phyloP scores from a whole-genome alignment of 495 filamentous ascomycete genomes.

The Hypoxylon lienhwacheense region DNA sequence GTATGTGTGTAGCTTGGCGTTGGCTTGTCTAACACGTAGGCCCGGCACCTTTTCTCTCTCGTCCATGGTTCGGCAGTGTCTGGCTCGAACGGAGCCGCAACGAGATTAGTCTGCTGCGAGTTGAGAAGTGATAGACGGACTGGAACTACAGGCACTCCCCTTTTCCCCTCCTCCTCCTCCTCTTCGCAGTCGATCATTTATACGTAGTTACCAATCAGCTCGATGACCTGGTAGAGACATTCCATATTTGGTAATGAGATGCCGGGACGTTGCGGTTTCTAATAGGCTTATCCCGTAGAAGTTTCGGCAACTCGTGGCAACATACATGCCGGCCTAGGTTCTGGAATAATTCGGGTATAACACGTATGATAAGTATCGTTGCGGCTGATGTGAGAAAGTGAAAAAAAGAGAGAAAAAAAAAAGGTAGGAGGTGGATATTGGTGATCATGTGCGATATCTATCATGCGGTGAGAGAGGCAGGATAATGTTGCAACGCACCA shows the following conservation, averaged over 20 bases:
- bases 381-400: conserved; percentile 35
- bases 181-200: conserved; percentile 13
- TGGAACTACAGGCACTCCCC: conserved; percentile 18
- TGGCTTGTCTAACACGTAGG: conserved; percentile 35
- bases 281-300: conserved; percentile 23
- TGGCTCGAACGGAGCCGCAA: conserved; percentile 36
- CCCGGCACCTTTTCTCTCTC: conserved; percentile 21
- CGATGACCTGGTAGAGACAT: conserved; percentile 6
- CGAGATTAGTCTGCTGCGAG: conserved; percentile 30
- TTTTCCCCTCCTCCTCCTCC: background rate
- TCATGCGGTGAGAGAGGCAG: conserved; percentile 32
- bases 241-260: conserved; percentile 22
- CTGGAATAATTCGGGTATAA: conserved; percentile 19
- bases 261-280: conserved; percentile 14
- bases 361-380: conserved; percentile 9
- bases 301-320: conserved; percentile 11
- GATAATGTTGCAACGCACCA: conserved; percentile 26
- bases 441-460: conserved; percentile 30
- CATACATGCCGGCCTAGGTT: conserved; percentile 8
- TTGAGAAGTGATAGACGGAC: conserved; percentile 16
- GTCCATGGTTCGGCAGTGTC: conserved; percentile 26
- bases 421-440: conserved; percentile 30
- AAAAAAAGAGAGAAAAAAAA: no score
- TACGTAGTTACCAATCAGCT: conserved; percentile 17
- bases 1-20: no score